A percentile compares a stretch with the other conserved stretches of the same genome.
Conservation (phyloP, 768 basidiomycete species). For the Psilocybe subaeruginosa region DNA sequence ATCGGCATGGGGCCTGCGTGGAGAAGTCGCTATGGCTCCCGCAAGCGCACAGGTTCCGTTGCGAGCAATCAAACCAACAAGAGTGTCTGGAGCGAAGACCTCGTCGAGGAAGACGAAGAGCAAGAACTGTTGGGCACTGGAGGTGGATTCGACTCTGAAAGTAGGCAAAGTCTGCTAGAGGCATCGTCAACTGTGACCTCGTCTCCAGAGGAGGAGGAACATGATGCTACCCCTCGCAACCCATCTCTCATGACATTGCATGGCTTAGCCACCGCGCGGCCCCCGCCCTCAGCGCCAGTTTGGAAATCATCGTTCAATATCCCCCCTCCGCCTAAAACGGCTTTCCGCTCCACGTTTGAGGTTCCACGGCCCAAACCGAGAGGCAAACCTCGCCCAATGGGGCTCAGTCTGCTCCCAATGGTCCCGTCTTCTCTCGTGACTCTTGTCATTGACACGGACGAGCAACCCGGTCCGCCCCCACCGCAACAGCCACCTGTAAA, state of each 20-base stretch:
- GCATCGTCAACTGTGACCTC: constrained; percentile 43
- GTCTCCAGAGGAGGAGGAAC: constrained; percentile 47
- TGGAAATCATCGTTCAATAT: constrained; percentile 63
- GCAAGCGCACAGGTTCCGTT: constrained; percentile 74
- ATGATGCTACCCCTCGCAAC: constrained; percentile 30
- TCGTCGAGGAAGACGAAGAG: constrained; percentile 85
- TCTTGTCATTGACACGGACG: constrained; percentile 41
- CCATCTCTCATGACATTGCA: constrained; percentile 29
- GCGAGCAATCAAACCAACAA: constrained; percentile 70
- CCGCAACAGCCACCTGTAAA: constrained; percentile 7
- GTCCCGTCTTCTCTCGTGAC: constrained; percentile 76
- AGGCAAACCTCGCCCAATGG: constrained; percentile 61
- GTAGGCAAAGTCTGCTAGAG: constrained; percentile 34
- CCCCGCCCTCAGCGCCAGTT: constrained; percentile 57
- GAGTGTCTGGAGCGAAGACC: constrained; percentile 77
- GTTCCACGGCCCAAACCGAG: constrained; percentile 39
- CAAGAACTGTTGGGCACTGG: constrained; percentile 69
- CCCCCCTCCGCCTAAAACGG: constrained; percentile 54
- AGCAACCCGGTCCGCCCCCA: constrained; percentile 8
- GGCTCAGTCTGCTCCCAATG: constrained; percentile 64
- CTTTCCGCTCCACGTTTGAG: constrained; percentile 55
- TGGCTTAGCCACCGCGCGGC: constrained; percentile 29
- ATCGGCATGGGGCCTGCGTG: constrained; percentile 70
- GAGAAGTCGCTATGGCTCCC: constrained; percentile 63
- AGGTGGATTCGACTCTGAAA: constrained; percentile 60